Evolutionary conservation across 345 rosid genomes (phyloP), one percentile per base, ranked within the genome.

Genomic region (Raphanus sativus): DNA sequence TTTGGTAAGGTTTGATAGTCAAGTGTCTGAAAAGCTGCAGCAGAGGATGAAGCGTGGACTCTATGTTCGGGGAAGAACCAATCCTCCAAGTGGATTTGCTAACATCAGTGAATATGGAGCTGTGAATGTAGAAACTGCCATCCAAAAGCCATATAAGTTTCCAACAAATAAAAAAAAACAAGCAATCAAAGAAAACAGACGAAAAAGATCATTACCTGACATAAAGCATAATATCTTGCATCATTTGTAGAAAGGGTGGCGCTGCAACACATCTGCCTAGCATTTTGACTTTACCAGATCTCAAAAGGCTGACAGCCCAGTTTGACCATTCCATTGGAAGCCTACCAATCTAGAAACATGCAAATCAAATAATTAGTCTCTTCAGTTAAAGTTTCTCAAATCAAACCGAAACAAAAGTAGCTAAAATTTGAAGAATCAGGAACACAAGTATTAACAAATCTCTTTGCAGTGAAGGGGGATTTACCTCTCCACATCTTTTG

Each of bases 311-410:
- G 65, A 82, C 58, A 67, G 84, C 82, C 83, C 86, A 85, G 56
- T 77, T 86, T 34, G 80, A 81, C 88, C 89, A 81, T 32, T 85
- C 88, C 91, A 88, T 85, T 6, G 88, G 86, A 75, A 88, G 86
- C 73, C 87, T 79, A 38, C 91, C 91, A 62, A 88, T 84, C 89
- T 88, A 74, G 52, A 2, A 50, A 50, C 21, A 50, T 50, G n/a
- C 55, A 50, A 45, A 50, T 5, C 55, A 45, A 50, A 45, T 5
- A 16, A 48, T 50, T n/a, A 10, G 50, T 42, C 50, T 42, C 50
- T 40, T 32, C 36, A 32, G 7, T 32, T 32, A 8, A 8, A 36
- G 11, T 36, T 36, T 36, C 32, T 29, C 42, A 36, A 10, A 36
- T 36, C 11, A 36, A 21, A 21, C 21, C 21, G 42, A 36, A 36